Evolutionary conservation across 495 filamentous ascomycete genomes (phyloP).

Genomic region (Amphirosellinia nigrospora): DNA sequence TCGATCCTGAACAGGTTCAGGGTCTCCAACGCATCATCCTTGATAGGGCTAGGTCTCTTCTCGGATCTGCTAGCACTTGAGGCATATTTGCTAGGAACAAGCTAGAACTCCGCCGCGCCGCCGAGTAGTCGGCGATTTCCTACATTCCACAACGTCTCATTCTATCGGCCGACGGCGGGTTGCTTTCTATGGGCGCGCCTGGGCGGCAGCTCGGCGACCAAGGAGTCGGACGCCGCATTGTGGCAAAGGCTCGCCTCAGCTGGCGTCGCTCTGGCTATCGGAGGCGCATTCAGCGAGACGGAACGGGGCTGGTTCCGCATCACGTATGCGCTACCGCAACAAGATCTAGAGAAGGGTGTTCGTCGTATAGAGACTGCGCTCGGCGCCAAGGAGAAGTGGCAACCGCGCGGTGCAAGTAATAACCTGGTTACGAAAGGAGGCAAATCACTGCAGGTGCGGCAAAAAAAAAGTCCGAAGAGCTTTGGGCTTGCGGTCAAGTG

Average conservation of each 20-base stretch:
- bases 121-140: conserved; percentile 11
- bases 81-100: background rate
- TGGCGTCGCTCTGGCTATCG: conserved; percentile 6
- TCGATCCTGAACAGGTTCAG: conserved; percentile 1
- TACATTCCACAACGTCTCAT: background rate
- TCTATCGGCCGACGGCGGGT: conserved; percentile 12
- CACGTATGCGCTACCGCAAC: conserved; percentile 1
- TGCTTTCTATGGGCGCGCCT: conserved; percentile 14
- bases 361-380: conserved; percentile 2
- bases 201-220: conserved; percentile 3
- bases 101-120: background rate
- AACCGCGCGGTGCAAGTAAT: background rate
- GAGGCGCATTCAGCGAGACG: background rate
- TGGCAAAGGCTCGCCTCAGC: background rate
- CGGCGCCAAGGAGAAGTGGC: background rate
- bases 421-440: background rate
- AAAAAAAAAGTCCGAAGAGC: background rate
- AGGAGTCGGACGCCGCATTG: conserved; percentile 4
- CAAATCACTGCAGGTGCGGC: background rate
- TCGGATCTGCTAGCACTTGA: conserved; percentile 1
- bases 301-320: conserved; percentile 11
- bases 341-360: background rate
- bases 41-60: conserved; percentile 5
- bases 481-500: conserved; percentile 7
- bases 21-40: conserved; percentile 6